Evolutionary conservation across 2,329 filamentous ascomycete species (phyloP).

Genomic region (Botrytis fragariae): DNA sequence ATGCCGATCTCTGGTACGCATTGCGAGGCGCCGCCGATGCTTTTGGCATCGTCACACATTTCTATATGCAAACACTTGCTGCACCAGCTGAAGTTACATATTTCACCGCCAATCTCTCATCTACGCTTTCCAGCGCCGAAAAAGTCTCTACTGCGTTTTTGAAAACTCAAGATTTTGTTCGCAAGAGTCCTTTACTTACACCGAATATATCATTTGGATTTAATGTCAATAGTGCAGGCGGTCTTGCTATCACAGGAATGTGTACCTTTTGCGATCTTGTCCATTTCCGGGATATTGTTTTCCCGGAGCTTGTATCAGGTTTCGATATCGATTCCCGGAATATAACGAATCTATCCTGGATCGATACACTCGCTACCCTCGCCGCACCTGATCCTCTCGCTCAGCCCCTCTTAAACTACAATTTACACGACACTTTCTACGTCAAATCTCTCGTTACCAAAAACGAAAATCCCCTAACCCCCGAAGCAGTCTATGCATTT

Average conservation of each 20-base stretch:
- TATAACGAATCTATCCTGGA: constrained; percentile 35
- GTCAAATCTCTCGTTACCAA: constrained; percentile 18
- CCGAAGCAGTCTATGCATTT: constrained; percentile 20
- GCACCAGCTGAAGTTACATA: constrained; percentile 36
- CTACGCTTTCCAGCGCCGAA: constrained; percentile 25
- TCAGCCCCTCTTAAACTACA: constrained; percentile 41
- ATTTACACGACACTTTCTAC: constrained; percentile 44
- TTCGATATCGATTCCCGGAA: constrained; percentile 35
- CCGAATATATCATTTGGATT: constrained; percentile 43
- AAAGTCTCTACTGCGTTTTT: constrained; percentile 37
- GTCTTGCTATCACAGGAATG: constrained; percentile 41
- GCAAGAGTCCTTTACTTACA: constrained; percentile 43
- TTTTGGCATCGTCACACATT: constrained; percentile 40
- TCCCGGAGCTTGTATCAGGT: constrained; percentile 41
- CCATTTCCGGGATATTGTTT: constrained; percentile 42
- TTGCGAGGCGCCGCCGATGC: constrained; percentile 39
- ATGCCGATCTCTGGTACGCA: constrained; percentile 37
- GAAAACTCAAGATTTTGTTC: constrained; percentile 43
- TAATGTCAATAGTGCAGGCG: constrained; percentile 41
- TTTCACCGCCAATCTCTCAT: constrained; percentile 28
- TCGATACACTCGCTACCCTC: constrained; percentile 37
- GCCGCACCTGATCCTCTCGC: constrained; percentile 19
- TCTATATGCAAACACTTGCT: constrained; percentile 38
- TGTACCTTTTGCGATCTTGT: constrained; percentile 41
- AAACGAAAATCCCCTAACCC: constrained; percentile 19